A percentile compares a stretch with the other conserved stretches of the same genome.
Evolutionary conservation across 164 flowering plant species (phyloP).

Genomic region (Nelumbo lutea): DNA sequence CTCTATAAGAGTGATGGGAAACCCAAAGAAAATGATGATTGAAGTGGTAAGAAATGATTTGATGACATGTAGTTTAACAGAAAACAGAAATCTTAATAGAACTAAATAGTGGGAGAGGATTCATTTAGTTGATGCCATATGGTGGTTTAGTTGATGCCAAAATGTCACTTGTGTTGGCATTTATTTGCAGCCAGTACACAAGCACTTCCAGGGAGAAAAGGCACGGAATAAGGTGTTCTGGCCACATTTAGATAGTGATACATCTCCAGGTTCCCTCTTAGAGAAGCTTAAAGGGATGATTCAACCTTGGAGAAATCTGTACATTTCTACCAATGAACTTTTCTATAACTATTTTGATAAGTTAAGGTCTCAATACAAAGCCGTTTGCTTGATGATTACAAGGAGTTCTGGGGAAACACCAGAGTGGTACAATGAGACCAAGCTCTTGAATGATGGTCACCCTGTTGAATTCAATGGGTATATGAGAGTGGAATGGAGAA

Average conservation of each 20-base stretch:
- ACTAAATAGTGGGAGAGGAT: too few relatives aligned
- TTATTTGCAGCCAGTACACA: too few relatives aligned
- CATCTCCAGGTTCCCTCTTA: constrained; percentile 65
- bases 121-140: too few relatives aligned
- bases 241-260: constrained; percentile 85
- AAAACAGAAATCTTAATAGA: too few relatives aligned
- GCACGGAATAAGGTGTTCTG: constrained; percentile 77
- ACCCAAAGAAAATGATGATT: too few relatives aligned
- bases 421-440: constrained; percentile 96
- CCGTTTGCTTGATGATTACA: constrained; percentile 90
- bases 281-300: constrained; percentile 50
- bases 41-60: too few relatives aligned
- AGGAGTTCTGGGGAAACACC: constrained; percentile 67
- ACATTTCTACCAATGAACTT: constrained; percentile 86
- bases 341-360: constrained; percentile 83
- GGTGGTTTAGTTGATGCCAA: too few relatives aligned
- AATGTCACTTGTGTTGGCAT: too few relatives aligned
- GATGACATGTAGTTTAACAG: too few relatives aligned
- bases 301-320: constrained; percentile 76
- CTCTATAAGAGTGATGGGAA: too few relatives aligned
- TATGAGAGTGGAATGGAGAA: constrained; percentile 61
- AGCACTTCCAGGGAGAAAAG: constrained; percentile 65
- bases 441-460: constrained; percentile 45
- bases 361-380: constrained; percentile 70
- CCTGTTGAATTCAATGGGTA: constrained; percentile 92